These are phyloP conservation scores for Lactarius akahatsu DNA, from an alignment of 768 basidiomycete genomes.

Conservation along the genomic window DNA sequence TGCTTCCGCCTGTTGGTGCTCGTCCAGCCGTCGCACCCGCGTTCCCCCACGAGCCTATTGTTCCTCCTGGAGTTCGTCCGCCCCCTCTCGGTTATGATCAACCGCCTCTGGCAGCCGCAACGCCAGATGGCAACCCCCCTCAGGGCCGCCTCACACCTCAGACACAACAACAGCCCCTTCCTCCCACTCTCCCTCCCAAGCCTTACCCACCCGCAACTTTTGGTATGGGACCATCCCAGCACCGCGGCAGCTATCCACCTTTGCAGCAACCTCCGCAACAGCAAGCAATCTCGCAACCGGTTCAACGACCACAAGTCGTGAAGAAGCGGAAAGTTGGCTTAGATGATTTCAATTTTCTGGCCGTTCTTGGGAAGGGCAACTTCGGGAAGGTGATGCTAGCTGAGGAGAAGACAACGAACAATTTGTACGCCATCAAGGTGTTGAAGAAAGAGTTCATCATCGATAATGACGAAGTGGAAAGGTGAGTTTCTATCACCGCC, in stretches of 20 bases:
- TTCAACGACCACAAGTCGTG: conserved; percentile 34
- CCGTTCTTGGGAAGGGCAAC: conserved; percentile 98
- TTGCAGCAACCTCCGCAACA: conserved; percentile 26
- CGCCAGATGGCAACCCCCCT: conserved; percentile 15
- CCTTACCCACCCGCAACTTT: conserved; percentile 12
- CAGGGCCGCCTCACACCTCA: conserved; percentile 23
- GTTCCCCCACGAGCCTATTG: conserved; percentile 38
- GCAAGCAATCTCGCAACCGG: conserved; percentile 37
- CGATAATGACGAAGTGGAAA: conserved; percentile 99
- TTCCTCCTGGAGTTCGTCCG: conserved; percentile 32
- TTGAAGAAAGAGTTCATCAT: conserved; percentile 99
- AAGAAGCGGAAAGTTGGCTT: conserved; percentile 86
- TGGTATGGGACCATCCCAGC: conserved; percentile 8
- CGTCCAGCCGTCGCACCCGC: conserved; percentile 39
- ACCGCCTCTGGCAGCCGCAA: conserved; percentile 6
- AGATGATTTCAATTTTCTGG: conserved; percentile 98
- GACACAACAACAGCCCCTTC: conserved; percentile 25
- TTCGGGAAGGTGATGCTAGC: conserved; percentile 99
- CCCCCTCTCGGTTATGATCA: conserved; percentile 26
- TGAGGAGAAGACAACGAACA: conserved; percentile 91
- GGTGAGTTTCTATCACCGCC: conserved; percentile 48
- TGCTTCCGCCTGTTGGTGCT: conserved; percentile 40
- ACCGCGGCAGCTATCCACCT: conserved; percentile 18
- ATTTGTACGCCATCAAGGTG: conserved; percentile 98
- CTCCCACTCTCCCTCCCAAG: conserved; percentile 26